These are phyloP conservation scores for Mycena capillaripes DNA, from an alignment of 768 basidiomycete species.

Conservation along the genomic window DNA sequence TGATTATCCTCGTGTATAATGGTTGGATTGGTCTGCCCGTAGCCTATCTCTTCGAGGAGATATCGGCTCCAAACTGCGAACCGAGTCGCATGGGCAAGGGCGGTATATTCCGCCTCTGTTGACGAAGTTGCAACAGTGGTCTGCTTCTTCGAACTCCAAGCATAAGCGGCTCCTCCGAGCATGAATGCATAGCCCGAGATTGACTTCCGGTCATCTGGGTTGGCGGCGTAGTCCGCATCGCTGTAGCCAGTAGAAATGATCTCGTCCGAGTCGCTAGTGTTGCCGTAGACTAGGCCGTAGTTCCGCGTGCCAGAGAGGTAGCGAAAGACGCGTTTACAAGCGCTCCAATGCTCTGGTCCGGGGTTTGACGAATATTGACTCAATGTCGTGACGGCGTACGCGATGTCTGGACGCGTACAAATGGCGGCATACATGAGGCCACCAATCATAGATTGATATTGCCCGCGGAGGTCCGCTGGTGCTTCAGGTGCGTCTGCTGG, in stretches of 20 bases:
- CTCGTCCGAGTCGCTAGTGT: background rate
- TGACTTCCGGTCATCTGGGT: slow-evolving; percentile 26
- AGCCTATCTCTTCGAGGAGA: no score
- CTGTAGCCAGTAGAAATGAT: background rate
- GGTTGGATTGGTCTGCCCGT: no score
- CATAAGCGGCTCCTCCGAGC: slow-evolving; percentile 25
- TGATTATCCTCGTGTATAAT: no score
- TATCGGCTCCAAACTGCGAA: no score
- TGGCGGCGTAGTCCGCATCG: slow-evolving; percentile 25
- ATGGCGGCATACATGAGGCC: slow-evolving; percentile 27
- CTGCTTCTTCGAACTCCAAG: slow-evolving; percentile 41
- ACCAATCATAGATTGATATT: slow-evolving; percentile 24
- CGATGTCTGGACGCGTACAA: slow-evolving; percentile 40
- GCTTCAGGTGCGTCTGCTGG: background rate
- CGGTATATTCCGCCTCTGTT: slow-evolving; percentile 46
- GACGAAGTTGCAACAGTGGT: slow-evolving; percentile 38
- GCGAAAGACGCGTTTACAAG: slow-evolving; percentile 47
- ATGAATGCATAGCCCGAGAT: slow-evolving; percentile 28
- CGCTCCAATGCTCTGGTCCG: slow-evolving; percentile 46
- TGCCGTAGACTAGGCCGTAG: slow-evolving; percentile 16
- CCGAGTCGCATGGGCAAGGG: background rate
- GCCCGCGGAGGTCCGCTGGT: background rate
- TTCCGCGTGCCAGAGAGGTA: slow-evolving; percentile 49
- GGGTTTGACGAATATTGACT: slow-evolving; percentile 40
- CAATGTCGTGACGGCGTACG: slow-evolving; percentile 33